Conservation (phyloP, 163 green algal species). For the Prototheca cutis region DNA sequence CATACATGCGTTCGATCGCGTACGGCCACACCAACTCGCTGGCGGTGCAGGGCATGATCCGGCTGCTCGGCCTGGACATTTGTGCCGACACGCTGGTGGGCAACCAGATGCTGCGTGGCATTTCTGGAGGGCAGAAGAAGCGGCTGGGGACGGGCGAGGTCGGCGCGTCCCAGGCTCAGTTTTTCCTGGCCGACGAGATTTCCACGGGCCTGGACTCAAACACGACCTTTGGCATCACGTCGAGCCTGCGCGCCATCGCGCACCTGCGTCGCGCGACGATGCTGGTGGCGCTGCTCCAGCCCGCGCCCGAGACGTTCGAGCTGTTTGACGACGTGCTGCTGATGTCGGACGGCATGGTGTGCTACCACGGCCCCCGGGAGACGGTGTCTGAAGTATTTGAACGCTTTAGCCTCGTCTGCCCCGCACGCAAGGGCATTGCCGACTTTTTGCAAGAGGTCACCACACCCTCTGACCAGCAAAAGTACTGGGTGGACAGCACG, state of each 20-base stretch:
- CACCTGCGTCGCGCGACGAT: constrained; percentile 28
- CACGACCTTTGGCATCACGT: constrained; percentile 40
- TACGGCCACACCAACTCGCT: constrained; percentile 26
- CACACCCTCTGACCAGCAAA: constrained; percentile 32
- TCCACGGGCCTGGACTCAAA: constrained; percentile 40
- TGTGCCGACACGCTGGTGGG: constrained; percentile 36
- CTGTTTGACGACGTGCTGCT: constrained; percentile 70
- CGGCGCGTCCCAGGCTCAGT: background rate
- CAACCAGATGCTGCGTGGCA: constrained; percentile 52
- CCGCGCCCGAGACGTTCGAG: constrained; percentile 58
- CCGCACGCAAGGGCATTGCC: constrained; percentile 41
- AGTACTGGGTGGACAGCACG: constrained; percentile 8
- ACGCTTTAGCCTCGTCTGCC: constrained; percentile 43
- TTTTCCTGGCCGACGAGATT: constrained; percentile 39
- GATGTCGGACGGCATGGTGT: constrained; percentile 3
- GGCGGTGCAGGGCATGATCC: constrained; percentile 22
- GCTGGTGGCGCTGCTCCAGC: constrained; percentile 58
- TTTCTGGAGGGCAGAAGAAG: constrained; percentile 26
- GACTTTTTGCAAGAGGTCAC: constrained; percentile 56
- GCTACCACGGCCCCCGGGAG: constrained; percentile 27
- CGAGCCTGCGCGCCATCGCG: constrained; percentile 19
- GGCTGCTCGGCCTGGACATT: constrained; percentile 27
- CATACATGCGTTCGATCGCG: constrained; percentile 26
- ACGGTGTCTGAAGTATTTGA: constrained; percentile 46
- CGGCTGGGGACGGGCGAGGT: constrained; percentile 6